A percentile compares a stretch with the other conserved stretches of the same genome.
These are phyloP conservation scores for Leccinum solheimii DNA, from an alignment of 1,284 basidiomycete genomes.

Conservation along the genomic window DNA sequence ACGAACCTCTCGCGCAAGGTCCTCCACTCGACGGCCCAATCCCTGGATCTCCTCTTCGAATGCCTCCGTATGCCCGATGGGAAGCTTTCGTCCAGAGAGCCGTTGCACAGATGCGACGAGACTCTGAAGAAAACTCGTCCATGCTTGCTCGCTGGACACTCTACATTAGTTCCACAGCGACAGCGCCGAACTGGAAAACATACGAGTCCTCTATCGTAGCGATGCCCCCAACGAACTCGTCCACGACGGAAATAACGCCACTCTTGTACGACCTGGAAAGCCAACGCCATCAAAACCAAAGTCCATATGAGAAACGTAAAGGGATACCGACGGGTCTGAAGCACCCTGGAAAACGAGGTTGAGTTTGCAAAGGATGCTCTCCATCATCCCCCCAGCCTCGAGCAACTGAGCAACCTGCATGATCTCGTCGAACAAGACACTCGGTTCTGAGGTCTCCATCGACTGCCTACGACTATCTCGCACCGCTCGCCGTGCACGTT, in stretches of 20 bases:
- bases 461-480: conserved; percentile 37
- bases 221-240: conserved; percentile 69
- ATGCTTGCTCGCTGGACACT: conserved; percentile 21
- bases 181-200: not conserved
- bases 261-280: conserved; percentile 59
- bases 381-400: conserved; percentile 15
- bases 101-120: conserved; percentile 26
- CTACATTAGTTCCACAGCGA: not conserved
- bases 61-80: conserved; percentile 13
- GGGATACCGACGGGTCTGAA: conserved; percentile 55
- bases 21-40: conserved; percentile 15
- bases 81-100: conserved; percentile 21
- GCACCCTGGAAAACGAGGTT: conserved; percentile 58
- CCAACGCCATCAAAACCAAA: conserved; percentile 7
- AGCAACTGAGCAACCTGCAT: conserved; percentile 53
- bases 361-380: conserved; percentile 36
- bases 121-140: conserved; percentile 16
- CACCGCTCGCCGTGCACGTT: conserved; percentile 54
- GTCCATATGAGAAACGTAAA: not conserved
- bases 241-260: conserved; percentile 60
- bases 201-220: conserved; percentile 64
- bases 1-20: conserved; percentile 22
- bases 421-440: conserved; percentile 54
- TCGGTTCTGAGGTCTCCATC: conserved; percentile 47
- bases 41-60: conserved; percentile 16